phyloP scores from a whole-genome alignment of 306 rosid genomes.

The Quercus suber region DNA sequence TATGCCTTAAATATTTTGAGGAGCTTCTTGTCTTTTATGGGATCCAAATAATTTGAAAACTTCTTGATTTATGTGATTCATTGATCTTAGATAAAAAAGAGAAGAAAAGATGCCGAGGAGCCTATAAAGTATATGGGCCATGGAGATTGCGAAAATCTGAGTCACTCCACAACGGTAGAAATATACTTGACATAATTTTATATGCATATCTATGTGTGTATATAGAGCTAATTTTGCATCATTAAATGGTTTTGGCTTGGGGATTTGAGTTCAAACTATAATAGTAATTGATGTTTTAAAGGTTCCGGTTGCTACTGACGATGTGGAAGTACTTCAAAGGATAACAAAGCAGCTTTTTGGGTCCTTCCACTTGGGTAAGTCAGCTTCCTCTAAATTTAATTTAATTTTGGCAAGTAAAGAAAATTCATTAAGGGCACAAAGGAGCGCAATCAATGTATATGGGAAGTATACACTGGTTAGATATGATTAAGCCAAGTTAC shows the following conservation, averaged over 20 bases:
- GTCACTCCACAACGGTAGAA: constrained; percentile 81
- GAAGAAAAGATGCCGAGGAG: constrained; percentile 76
- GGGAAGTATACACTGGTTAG: too few relatives aligned
- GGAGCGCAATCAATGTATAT: too few relatives aligned
- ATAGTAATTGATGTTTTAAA: constrained; percentile 27
- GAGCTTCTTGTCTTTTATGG: constrained; percentile 15
- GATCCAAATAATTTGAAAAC: constrained; percentile 12
- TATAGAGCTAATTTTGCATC: constrained; percentile 7
- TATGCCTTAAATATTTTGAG: background rate
- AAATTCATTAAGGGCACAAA: too few relatives aligned
- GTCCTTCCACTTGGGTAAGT: constrained; percentile 63
- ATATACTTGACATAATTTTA: constrained; percentile 15
- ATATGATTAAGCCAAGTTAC: too few relatives aligned
- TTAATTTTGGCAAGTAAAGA: background rate
- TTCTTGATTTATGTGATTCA: constrained; percentile 7
- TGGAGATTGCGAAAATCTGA: constrained; percentile 94
- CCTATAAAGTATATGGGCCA: constrained; percentile 91
- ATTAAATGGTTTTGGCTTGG: constrained; percentile 15
- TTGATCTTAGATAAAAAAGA: constrained; percentile 68
- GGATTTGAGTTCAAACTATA: constrained; percentile 15
- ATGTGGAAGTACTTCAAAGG: constrained; percentile 78
- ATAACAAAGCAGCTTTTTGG: constrained; percentile 75
- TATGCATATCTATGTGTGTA: background rate
- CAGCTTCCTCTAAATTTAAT: background rate
- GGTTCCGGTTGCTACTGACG: constrained; percentile 91